These are phyloP conservation scores for Eucalyptus marginata DNA, from an alignment of 345 rosid species.

Conservation along the genomic window DNA sequence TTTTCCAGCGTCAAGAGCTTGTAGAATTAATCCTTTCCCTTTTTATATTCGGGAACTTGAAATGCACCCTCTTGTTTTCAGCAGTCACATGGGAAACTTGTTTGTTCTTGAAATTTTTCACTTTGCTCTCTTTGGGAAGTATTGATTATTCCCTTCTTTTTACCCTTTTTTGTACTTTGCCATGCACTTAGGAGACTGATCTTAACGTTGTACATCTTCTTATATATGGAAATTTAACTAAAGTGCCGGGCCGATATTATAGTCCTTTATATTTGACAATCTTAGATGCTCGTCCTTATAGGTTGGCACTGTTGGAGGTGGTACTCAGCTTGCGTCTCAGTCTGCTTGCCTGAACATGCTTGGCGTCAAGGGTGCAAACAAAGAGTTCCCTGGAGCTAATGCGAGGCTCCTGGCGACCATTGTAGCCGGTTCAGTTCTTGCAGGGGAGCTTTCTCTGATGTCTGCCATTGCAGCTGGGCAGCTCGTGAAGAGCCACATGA, in stretches of 20 bases:
- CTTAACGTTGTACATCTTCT: background rate
- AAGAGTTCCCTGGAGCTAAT: background rate
- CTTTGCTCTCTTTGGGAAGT: background rate
- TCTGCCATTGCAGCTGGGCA: background rate
- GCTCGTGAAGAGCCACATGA: background rate
- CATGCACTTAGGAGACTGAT: background rate
- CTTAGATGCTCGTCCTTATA: background rate
- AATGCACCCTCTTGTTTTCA: conserved; percentile 73
- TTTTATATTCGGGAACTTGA: conserved; percentile 45
- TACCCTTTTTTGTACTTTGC: background rate
- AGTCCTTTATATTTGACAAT: background rate
- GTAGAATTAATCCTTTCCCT: background rate
- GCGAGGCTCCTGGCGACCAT: background rate
- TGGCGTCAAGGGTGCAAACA: background rate
- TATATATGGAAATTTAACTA: background rate
- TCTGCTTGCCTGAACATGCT: background rate
- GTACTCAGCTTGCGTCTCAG: background rate
- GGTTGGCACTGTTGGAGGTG: background rate
- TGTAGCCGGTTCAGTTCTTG: background rate
- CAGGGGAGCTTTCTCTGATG: background rate
- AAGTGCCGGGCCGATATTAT: background rate
- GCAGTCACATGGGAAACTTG: conserved; percentile 13
- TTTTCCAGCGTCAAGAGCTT: background rate
- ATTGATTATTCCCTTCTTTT: background rate
- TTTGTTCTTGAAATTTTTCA: background rate